phyloP scores from a whole-genome alignment of 306 rosid species.

The Medicago lupulina region DNA sequence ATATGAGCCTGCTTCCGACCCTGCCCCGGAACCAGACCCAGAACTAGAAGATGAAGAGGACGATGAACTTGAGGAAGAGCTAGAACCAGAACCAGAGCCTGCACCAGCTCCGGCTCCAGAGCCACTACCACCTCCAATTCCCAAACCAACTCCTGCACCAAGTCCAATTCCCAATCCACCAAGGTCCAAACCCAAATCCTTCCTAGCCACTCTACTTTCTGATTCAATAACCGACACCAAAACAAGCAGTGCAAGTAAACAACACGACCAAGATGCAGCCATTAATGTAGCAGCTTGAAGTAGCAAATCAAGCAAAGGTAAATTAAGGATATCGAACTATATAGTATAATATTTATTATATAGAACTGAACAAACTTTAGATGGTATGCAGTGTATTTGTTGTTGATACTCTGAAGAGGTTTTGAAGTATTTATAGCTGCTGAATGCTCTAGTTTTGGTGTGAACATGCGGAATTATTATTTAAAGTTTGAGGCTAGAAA shows the following conservation, averaged over 20 bases:
- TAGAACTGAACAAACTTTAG: constrained; percentile 11
- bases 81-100: constrained; percentile 53
- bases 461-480: constrained; percentile 24
- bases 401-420: constrained; percentile 26
- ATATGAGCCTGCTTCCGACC: constrained; percentile 54
- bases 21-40: constrained; percentile 54
- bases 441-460: constrained; percentile 9
- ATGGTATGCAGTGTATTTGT: constrained; percentile 8
- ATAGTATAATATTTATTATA: background rate
- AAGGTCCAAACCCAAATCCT: constrained; percentile 62
- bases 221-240: constrained; percentile 45
- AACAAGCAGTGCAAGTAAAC: constrained; percentile 46
- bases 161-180: constrained; percentile 61
- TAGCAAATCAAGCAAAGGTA: background rate
- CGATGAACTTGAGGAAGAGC: constrained; percentile 58
- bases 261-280: constrained; percentile 48
- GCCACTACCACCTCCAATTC: constrained; percentile 59
- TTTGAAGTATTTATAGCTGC: constrained; percentile 45
- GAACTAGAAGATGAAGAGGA: constrained; percentile 56
- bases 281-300: constrained; percentile 30
- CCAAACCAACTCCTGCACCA: constrained; percentile 59
- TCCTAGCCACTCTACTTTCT: constrained; percentile 56
- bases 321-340: background rate
- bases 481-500: constrained; percentile 23
- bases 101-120: constrained; percentile 59